A percentile compares a stretch with the other conserved stretches of the same genome.
Evolutionary conservation across 2,329 filamentous ascomycete genomes (phyloP).

Genomic region (Nemania bipapillata): DNA sequence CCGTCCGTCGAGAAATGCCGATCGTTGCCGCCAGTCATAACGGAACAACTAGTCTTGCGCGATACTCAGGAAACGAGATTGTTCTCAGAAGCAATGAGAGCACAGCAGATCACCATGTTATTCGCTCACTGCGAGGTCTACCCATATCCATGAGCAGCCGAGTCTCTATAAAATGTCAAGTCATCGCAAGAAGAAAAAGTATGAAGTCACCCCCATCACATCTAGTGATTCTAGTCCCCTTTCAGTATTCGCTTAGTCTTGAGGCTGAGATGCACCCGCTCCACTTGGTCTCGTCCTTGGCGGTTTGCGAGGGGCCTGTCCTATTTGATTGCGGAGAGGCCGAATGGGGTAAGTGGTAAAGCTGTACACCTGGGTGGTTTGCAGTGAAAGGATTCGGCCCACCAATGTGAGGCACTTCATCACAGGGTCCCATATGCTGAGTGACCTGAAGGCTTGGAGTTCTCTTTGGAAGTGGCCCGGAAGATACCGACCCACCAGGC

Average conservation of each 20-base stretch:
- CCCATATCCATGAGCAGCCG: background rate
- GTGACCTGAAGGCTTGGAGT: constrained; percentile 47
- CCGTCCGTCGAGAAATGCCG: too few species aligned
- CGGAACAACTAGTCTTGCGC: too few species aligned
- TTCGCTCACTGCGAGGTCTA: too few species aligned
- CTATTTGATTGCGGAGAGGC: constrained; percentile 33
- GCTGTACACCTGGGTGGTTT: constrained; percentile 19
- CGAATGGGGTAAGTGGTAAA: constrained; percentile 34
- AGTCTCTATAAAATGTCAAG: constrained; percentile 17
- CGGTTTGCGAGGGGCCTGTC: constrained; percentile 22
- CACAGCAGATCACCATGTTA: too few species aligned
- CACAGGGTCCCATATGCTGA: constrained; percentile 46
- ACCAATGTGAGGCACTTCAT: constrained; percentile 51
- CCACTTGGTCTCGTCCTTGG: constrained; percentile 28
- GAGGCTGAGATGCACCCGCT: constrained; percentile 26
- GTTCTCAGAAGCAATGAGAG: too few species aligned
- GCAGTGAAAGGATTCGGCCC: constrained; percentile 42
- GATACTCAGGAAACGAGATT: too few species aligned
- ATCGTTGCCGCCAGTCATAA: too few species aligned
- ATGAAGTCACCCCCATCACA: too few species aligned
- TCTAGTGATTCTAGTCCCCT: too few species aligned
- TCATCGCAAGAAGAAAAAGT: background rate
- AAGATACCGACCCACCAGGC: constrained; percentile 48
- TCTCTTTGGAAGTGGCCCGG: constrained; percentile 34
- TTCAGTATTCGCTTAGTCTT: too few species aligned